A percentile compares a stretch with the other conserved stretches of the same genome.
Evolutionary conservation across 2,329 filamentous ascomycete species (phyloP).

Genomic region (Neopestalotiopsis sp.): DNA sequence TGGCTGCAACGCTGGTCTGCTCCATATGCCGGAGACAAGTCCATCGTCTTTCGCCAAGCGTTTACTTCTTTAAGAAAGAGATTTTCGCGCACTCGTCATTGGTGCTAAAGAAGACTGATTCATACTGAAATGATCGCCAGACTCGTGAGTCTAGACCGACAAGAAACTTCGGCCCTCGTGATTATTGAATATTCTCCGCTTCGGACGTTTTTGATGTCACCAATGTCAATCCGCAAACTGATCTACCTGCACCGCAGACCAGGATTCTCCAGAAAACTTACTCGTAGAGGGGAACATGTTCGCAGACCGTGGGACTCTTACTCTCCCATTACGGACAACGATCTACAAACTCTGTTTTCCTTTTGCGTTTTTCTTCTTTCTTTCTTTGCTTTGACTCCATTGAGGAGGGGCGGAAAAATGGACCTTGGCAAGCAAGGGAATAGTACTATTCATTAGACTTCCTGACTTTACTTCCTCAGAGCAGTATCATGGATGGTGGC

Average conservation of each 20-base stretch:
- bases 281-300: background rate
- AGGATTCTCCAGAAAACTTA: background rate
- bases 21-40: background rate
- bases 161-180: background rate
- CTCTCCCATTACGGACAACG: background rate
- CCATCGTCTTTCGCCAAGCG: background rate
- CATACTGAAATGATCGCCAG: background rate
- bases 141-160: conserved; percentile 2
- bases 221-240: background rate
- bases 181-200: background rate
- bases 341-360: background rate
- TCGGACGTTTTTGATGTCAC: background rate
- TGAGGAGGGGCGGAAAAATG: background rate
- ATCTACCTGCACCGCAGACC: background rate
- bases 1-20: background rate
- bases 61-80: background rate
- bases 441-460: too few relatives aligned
- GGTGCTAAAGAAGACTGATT: background rate
- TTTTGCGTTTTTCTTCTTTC: background rate
- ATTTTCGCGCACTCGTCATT: background rate
- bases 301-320: background rate
- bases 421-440: background rate
- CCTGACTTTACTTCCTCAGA: too few relatives aligned
- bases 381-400: background rate
- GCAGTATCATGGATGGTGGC: background rate